phyloP scores from a whole-genome alignment of 2,329 filamentous ascomycete species.

The Venturia nashicola region DNA sequence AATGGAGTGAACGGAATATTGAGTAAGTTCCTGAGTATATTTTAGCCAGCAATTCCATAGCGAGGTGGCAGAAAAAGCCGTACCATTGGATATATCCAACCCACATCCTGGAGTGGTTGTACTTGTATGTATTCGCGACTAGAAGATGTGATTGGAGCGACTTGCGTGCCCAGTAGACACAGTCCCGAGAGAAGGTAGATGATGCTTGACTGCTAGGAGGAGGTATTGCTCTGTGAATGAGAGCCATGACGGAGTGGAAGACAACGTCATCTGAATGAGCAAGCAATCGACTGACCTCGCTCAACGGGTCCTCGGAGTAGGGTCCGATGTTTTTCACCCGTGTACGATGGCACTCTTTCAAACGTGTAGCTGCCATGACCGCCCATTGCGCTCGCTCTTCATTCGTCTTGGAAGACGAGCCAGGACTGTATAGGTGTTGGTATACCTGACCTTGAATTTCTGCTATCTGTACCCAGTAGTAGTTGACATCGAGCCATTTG shows the following conservation, averaged over 20 bases:
- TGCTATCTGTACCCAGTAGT: slow-evolving; percentile 11
- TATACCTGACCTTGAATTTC: slow-evolving; percentile 23
- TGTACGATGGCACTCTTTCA: neutral
- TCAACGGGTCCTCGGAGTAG: neutral
- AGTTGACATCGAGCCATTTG: neutral
- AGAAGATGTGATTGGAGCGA: neutral
- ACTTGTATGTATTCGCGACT: neutral
- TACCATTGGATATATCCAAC: neutral
- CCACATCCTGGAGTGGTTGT: neutral
- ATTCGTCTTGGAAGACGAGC: neutral
- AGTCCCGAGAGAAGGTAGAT: neutral
- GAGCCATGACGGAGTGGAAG: neutral
- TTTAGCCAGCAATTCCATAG: neutral
- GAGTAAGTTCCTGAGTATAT: slow-evolving; percentile 22
- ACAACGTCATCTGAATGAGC: slow-evolving; percentile 3
- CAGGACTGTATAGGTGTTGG: slow-evolving; percentile 20
- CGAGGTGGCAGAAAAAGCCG: neutral
- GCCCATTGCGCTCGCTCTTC: slow-evolving; percentile 6
- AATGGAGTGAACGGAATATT: slow-evolving; percentile 38
- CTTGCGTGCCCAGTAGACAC: neutral
- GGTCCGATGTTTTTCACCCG: neutral
- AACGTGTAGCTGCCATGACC: neutral
- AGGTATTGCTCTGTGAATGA: slow-evolving; percentile 3
- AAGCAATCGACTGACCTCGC: neutral
- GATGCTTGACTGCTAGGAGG: neutral